phyloP scores from a whole-genome alignment of 2,329 filamentous ascomycete genomes.

The Leptographium flavum region DNA sequence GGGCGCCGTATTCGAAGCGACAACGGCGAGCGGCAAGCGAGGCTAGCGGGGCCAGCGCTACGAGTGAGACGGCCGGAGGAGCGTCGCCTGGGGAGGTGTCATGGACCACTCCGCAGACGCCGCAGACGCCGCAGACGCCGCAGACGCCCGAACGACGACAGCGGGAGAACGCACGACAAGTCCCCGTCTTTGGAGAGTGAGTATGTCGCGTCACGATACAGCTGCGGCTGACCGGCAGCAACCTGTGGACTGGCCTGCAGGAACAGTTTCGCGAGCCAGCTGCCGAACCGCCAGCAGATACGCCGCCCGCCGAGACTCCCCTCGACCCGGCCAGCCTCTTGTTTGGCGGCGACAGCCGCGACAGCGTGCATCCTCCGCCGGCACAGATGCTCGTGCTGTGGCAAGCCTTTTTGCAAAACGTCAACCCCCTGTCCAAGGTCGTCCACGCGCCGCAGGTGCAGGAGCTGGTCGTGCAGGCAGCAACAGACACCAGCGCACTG shows the following conservation, averaged over 20 bases:
- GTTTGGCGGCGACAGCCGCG: conserved; percentile 8
- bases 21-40: conserved; percentile 25
- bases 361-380: conserved; percentile 20
- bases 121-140: too few relatives aligned
- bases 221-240: conserved; percentile 5
- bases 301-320: conserved; percentile 15
- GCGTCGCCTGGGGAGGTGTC: neutral
- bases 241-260: conserved; percentile 12
- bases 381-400: conserved; percentile 19
- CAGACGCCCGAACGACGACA: too few relatives aligned
- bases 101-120: too few relatives aligned
- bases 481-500: conserved; percentile 2
- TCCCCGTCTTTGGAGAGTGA: neutral
- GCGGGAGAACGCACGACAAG: too few relatives aligned
- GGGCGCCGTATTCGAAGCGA: conserved; percentile 29
- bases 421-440: conserved; percentile 37
- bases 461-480: conserved; percentile 11
- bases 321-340: conserved; percentile 23
- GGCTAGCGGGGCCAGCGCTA: too few relatives aligned
- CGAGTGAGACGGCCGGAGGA: neutral
- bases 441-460: conserved; percentile 33
- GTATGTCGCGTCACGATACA: neutral
- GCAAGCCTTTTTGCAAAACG: conserved; percentile 32
- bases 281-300: neutral
- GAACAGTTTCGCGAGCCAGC: conserved; percentile 8